Conservation (phyloP, 177 flowering plant genomes). For the Vitis hybrid region DNA sequence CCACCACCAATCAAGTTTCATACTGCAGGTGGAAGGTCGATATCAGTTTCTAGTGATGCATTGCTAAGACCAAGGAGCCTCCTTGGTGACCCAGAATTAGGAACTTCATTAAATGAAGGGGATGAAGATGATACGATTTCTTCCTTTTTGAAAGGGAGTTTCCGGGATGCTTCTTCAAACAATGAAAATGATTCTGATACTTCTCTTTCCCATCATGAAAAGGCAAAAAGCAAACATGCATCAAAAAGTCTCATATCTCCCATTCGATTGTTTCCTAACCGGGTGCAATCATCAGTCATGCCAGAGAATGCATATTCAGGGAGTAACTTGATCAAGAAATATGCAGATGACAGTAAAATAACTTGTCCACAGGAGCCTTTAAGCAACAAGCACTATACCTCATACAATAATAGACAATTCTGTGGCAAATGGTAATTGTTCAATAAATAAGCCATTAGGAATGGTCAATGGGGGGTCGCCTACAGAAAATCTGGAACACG, state of each 20-base stretch:
- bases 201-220: constrained; percentile 17
- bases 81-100: no score
- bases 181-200: no score
- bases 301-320: constrained; percentile 26
- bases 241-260: constrained; percentile 41
- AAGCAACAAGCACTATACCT: constrained; percentile 12
- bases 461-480: background rate
- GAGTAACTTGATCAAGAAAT: constrained; percentile 45
- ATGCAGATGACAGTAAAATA: constrained; percentile 30
- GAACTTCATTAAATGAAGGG: no score
- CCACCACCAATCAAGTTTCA: no score
- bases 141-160: no score
- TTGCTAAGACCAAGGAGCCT: no score
- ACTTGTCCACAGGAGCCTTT: constrained; percentile 23
- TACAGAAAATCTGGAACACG: background rate
- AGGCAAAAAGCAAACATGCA: constrained; percentile 16
- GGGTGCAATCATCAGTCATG: constrained; percentile 15
- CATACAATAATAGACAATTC: constrained; percentile 15
- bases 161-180: no score
- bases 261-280: constrained; percentile 28
- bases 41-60: no score
- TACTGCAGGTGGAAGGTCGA: no score
- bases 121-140: no score
- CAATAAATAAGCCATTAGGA: constrained; percentile 23
- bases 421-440: constrained; percentile 18